Conservation (phyloP, 1,284 basidiomycete genomes). For the Ustilago hordei region DNA sequence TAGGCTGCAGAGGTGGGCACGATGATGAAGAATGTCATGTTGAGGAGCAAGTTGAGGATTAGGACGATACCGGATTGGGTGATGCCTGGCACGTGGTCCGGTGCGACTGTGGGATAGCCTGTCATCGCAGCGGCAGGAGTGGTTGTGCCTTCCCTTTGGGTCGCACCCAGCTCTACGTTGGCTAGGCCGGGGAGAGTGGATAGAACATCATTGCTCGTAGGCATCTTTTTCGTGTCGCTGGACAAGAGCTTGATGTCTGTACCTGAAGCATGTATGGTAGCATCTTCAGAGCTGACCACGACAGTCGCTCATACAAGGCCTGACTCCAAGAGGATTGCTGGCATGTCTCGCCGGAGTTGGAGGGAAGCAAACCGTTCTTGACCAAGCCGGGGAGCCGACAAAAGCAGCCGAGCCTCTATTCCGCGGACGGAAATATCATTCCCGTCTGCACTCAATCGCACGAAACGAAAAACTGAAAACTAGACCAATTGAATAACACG, state of each 20-base stretch:
- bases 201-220: background rate
- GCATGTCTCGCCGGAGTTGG: background rate
- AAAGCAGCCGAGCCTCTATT: background rate
- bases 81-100: constrained; percentile 36
- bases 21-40: constrained; percentile 59
- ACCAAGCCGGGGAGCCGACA: too few relatives aligned
- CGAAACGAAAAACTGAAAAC: too few relatives aligned
- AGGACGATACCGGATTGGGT: constrained; percentile 39
- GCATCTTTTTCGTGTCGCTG: constrained; percentile 5
- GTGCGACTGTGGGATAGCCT: constrained; percentile 9
- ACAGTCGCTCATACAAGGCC: background rate
- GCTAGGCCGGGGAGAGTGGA: constrained; percentile 1
- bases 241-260: background rate
- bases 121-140: background rate
- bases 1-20: constrained; percentile 47
- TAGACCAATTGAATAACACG: too few relatives aligned
- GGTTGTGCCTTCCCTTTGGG: background rate
- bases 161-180: constrained; percentile 10
- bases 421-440: background rate
- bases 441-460: too few relatives aligned
- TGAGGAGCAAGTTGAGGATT: constrained; percentile 49
- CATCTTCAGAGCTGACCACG: constrained; percentile 1
- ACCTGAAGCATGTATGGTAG: constrained; percentile 8
- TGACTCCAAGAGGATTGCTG: background rate
- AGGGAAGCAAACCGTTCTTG: too few relatives aligned